phyloP scores from a whole-genome alignment of 345 rosid species.

The Eucalyptus tenuipes region DNA sequence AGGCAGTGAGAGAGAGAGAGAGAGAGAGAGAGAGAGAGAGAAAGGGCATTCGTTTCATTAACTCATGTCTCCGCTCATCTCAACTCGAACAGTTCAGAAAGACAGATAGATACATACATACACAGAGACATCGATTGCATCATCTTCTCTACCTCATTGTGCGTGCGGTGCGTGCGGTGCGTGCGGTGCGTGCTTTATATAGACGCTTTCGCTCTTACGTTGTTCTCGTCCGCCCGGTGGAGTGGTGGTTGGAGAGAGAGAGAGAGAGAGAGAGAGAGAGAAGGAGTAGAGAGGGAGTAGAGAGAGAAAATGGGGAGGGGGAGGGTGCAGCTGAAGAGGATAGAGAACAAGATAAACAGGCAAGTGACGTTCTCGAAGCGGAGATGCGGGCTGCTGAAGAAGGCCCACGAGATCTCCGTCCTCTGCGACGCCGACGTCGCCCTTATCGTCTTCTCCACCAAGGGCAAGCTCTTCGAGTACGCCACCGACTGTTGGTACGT shows the following conservation, averaged over 20 bases:
- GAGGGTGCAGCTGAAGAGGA: slow-evolving; percentile 49
- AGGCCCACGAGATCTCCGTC: slow-evolving; percentile 62
- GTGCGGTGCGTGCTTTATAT: neutral
- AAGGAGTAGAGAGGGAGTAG: neutral
- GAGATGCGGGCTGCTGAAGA: slow-evolving; percentile 44
- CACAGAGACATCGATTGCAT: neutral
- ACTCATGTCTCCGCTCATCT: neutral
- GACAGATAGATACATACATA: neutral
- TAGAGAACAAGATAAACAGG: slow-evolving; percentile 59
- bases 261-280: neutral
- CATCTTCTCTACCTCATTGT: neutral
- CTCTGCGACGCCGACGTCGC: slow-evolving; percentile 59
- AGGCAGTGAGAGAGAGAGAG: neutral
- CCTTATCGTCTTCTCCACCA: slow-evolving; percentile 48
- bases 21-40: neutral
- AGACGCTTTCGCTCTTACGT: neutral
- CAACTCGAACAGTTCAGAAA: neutral
- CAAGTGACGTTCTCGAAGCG: slow-evolving; percentile 59
- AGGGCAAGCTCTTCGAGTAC: slow-evolving; percentile 50
- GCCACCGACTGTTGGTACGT: slow-evolving; percentile 36
- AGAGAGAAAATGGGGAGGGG: slow-evolving; percentile 2
- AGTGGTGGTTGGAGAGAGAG: neutral
- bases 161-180: neutral
- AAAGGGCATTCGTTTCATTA: neutral
- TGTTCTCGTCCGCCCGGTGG: neutral